phyloP scores from a whole-genome alignment of 164 flowering plant genomes.

The Amborella trichopoda region DNA sequence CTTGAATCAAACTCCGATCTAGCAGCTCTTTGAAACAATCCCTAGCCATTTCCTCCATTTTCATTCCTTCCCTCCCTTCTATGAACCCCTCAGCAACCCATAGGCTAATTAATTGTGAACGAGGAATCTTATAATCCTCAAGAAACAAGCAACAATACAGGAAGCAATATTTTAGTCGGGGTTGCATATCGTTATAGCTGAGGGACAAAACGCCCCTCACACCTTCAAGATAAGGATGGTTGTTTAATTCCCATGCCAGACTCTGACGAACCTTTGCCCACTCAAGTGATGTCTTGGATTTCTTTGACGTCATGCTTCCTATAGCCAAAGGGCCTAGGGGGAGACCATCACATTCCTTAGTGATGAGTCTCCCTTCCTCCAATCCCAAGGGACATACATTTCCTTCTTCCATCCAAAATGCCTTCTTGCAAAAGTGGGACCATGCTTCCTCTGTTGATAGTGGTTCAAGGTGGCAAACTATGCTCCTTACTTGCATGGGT shows the following conservation, averaged over 20 bases:
- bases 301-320: background rate
- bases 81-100: conserved; percentile 8
- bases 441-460: background rate
- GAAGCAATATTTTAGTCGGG: conserved; percentile 4
- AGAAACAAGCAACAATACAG: conserved; percentile 4
- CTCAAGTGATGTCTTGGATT: background rate
- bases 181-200: conserved; percentile 4
- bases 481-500: background rate
- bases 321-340: background rate
- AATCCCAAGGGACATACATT: no score
- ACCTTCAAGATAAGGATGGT: no score
- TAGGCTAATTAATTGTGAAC: background rate
- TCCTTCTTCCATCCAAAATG: background rate
- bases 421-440: no score
- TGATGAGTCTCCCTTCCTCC: no score
- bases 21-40: conserved; percentile 2
- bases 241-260: background rate
- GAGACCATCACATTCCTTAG: background rate
- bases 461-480: background rate
- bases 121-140: background rate
- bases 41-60: background rate
- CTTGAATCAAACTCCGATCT: background rate
- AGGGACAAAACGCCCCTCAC: background rate
- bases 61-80: background rate
- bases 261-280: background rate